Conservation (phyloP, 2,329 filamentous ascomycete species). For the Colletotrichum phormii region DNA sequence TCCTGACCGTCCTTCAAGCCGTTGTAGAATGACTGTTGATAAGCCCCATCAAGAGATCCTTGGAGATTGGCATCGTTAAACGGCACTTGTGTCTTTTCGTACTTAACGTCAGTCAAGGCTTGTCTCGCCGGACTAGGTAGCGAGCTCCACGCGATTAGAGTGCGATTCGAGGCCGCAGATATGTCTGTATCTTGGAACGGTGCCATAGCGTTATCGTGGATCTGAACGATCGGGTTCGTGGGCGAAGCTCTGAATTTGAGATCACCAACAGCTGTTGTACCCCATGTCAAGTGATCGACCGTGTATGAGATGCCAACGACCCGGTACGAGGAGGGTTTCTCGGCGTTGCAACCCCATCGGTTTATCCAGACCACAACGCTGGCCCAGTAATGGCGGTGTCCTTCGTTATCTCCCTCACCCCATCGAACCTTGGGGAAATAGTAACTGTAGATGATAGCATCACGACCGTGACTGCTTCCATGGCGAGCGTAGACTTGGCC, state of each 20-base stretch:
- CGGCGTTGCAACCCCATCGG: too few species aligned
- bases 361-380: too few species aligned
- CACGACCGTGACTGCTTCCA: neutral
- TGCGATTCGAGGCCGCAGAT: neutral
- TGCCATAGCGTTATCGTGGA: neutral
- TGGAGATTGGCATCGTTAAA: neutral
- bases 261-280: too few species aligned
- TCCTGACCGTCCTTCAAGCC: too few species aligned
- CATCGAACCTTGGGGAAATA: slow-evolving; percentile 12
- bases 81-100: slow-evolving; percentile 14
- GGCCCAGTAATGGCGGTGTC: neutral
- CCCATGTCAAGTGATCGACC: too few species aligned
- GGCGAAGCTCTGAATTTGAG: too few species aligned
- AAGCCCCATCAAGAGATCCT: neutral
- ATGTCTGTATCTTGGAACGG: neutral
- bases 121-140: neutral
- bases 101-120: neutral
- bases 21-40: too few species aligned
- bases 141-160: neutral
- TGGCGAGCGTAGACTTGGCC: slow-evolving; percentile 6
- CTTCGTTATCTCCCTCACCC: neutral
- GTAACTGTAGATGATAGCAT: slow-evolving; percentile 18
- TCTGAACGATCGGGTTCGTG: neutral
- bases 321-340: too few species aligned
- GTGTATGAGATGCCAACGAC: too few species aligned